Base-by-base conservation (phyloP, 495 filamentous ascomycete species). In the Lasiosphaeria hispida region DNA sequence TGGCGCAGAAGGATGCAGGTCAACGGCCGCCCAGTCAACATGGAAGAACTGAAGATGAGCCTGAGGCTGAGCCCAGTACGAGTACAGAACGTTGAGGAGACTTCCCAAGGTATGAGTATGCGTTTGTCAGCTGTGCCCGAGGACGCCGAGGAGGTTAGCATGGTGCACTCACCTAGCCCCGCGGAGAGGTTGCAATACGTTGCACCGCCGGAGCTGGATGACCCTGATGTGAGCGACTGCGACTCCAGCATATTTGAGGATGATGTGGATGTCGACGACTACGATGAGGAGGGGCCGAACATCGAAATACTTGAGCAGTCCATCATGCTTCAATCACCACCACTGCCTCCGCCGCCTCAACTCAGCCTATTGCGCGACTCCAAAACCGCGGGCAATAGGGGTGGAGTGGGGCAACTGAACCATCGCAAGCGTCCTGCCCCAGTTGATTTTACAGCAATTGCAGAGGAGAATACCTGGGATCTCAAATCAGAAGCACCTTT, bases 1-100 rank as follows among this genome's bases (percentile, higher is more conserved):
- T 97, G 95, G 94, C 87, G 92, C 56, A 87, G 85, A 67, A 81
- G 90, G 15, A 90, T 96, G 78, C 81, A 83, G 3, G 82, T 85
- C 50, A 88, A 85, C 54, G 92, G 92, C 11, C 85, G 87, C 60
- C 86, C 89, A 0, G 82, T 96, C 36, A 87, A 91, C 61, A 78
- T 92, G 23, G 91, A 96, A 30, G 92, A 96, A 67, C 69, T 96
- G 50, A 87, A 84, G 71, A 85, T 84, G 75, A 87, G 90, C 0
- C 76, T 96, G 69, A 78, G 78, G 23, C 78, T 91, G 7, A 86
- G 85, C 69, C 74, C 85, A 37, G 76, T 86, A 59, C 75, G 80
- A 50, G 75, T 81, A 55, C 70, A 77, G 19, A 72, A 77, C 30
- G 74, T 81, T n/a, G 75, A 79, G 60, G 74, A 80, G 65, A 80